These are phyloP conservation scores for Melaleuca quinquenervia DNA, from an alignment of 345 rosid genomes.

Conservation along the genomic window DNA sequence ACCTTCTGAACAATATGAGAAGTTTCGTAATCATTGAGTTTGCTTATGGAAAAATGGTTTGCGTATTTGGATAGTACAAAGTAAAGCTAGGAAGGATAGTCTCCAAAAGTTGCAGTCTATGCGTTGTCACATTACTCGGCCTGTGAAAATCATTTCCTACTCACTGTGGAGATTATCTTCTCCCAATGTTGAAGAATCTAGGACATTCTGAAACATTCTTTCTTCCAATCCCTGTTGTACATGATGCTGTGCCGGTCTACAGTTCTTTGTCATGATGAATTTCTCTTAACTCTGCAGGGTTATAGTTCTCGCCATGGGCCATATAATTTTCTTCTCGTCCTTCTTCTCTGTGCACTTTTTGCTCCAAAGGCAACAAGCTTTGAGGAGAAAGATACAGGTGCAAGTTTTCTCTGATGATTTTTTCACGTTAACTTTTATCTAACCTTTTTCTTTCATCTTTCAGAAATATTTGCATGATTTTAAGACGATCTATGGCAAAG, in stretches of 20 bases:
- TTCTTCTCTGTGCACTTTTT: conserved; percentile 72
- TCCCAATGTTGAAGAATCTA: background rate
- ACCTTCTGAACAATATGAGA: background rate
- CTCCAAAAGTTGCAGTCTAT: background rate
- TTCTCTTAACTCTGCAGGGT: conserved; percentile 28
- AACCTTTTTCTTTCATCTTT: background rate
- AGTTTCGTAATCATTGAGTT: background rate
- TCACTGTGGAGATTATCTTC: background rate
- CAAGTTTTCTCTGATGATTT: background rate
- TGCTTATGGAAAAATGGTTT: background rate
- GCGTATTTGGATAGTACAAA: background rate
- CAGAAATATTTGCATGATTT: background rate
- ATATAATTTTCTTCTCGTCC: conserved; percentile 74
- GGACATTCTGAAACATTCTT: background rate
- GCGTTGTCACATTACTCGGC: background rate
- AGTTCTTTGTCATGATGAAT: background rate
- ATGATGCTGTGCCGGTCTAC: background rate
- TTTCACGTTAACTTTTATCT: background rate
- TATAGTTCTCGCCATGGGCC: conserved; percentile 61
- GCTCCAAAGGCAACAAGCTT: conserved; percentile 60
- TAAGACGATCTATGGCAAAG: background rate
- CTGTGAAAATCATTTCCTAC: background rate
- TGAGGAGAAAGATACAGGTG: conserved; percentile 87
- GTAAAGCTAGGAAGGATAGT: background rate
- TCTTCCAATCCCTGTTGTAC: background rate